Conservation (phyloP, 75 land plant species). For the Azolla pinnata region DNA sequence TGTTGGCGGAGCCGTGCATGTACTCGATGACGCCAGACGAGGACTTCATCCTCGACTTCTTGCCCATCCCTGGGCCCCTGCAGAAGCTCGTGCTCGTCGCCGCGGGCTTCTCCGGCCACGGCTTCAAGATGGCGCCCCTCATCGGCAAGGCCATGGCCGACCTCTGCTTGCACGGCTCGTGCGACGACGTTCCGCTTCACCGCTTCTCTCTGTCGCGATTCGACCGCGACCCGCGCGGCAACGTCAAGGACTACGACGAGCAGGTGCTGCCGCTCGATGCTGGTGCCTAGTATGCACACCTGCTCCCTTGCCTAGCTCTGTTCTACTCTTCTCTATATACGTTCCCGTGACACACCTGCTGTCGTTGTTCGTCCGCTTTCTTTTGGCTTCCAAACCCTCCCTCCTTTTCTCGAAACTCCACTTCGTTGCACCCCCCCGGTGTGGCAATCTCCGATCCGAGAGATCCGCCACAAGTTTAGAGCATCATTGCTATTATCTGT, state of each 20-base stretch:
- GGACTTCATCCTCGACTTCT: constrained; percentile 75
- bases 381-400: no score
- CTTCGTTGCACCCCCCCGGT: no score
- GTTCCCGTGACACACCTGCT: no score
- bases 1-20: constrained; percentile 60
- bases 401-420: no score
- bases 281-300: no score
- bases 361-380: no score
- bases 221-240: constrained; percentile 37
- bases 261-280: constrained; percentile 17
- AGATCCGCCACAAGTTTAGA: no score
- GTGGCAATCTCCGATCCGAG: no score
- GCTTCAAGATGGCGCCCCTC: constrained; percentile 90
- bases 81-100: constrained; percentile 47
- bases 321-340: no score
- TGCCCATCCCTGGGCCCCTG: constrained; percentile 36
- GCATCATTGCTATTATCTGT: no score
- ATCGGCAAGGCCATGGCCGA: constrained; percentile 75
- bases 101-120: constrained; percentile 91
- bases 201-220: constrained; percentile 59
- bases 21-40: constrained; percentile 92
- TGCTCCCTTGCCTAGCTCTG: no score
- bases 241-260: constrained; percentile 41
- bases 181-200: constrained; percentile 40
- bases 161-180: constrained; percentile 39